Percentiles rank a stretch among this genome's conserved stretches.
Evolutionary conservation across 2,329 filamentous ascomycete genomes (phyloP).

Genomic region (Eutypella sp.): DNA sequence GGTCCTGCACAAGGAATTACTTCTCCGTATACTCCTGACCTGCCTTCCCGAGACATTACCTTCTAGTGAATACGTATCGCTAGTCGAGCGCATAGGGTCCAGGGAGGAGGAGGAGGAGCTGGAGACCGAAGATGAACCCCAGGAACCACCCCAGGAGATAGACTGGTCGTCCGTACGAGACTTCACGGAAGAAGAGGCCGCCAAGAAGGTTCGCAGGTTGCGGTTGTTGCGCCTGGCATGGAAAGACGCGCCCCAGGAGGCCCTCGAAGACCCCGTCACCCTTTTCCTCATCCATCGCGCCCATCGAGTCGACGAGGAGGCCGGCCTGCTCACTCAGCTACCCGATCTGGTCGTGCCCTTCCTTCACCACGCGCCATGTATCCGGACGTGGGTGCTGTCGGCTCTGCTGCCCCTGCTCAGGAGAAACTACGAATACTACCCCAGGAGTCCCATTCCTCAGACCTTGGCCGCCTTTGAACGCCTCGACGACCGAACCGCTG

Average conservation of each 20-base stretch:
- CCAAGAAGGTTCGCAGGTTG: conserved; percentile 59
- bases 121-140: conserved; percentile 35
- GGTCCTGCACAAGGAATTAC: conserved; percentile 57
- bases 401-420: conserved; percentile 64
- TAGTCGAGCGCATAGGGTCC: conserved; percentile 55
- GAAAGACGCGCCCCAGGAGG: conserved; percentile 41
- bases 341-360: conserved; percentile 66
- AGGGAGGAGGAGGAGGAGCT: too few relatives aligned
- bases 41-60: conserved; percentile 69
- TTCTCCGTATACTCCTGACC: conserved; percentile 69
- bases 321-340: conserved; percentile 65
- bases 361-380: conserved; percentile 52
- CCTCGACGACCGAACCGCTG: conserved; percentile 53
- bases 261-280: conserved; percentile 50
- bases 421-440: conserved; percentile 66
- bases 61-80: conserved; percentile 56
- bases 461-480: conserved; percentile 60
- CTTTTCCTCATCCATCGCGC: conserved; percentile 65
- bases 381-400: conserved; percentile 66
- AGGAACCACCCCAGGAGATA: conserved; percentile 34
- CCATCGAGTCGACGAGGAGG: conserved; percentile 64
- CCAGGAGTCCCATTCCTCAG: conserved; percentile 39
- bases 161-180: conserved; percentile 52
- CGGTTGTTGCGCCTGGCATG: conserved; percentile 54
- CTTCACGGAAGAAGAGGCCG: conserved; percentile 58